These are phyloP conservation scores for Aspergillus olivimuriae DNA, from an alignment of 495 filamentous ascomycete genomes.

Conservation along the genomic window DNA sequence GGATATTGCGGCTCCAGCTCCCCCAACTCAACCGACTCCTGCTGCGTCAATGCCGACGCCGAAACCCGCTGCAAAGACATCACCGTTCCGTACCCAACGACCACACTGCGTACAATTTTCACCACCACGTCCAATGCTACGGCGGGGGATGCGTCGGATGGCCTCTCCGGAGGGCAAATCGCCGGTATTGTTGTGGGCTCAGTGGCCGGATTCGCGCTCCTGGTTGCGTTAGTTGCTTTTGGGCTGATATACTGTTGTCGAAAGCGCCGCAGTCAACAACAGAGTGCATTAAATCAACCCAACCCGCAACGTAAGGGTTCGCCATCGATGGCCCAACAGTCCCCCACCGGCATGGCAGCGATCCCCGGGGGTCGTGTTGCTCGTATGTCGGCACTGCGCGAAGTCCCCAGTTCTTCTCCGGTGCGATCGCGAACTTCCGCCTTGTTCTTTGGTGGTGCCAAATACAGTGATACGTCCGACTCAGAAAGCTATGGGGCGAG, in stretches of 20 bases:
- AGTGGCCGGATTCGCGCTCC: constrained; percentile 60
- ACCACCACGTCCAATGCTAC: constrained; percentile 44
- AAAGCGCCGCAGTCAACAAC: constrained; percentile 51
- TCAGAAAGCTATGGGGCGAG: constrained; percentile 78
- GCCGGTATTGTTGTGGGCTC: constrained; percentile 87
- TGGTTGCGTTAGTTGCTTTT: constrained; percentile 56
- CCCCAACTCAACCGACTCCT: constrained; percentile 88
- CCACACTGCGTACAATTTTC: constrained; percentile 59
- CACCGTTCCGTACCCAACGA: constrained; percentile 67
- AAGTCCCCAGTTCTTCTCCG: constrained; percentile 53
- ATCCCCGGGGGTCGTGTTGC: constrained; percentile 86
- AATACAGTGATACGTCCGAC: constrained; percentile 67
- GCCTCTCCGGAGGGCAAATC: constrained; percentile 76
- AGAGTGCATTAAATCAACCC: constrained; percentile 77
- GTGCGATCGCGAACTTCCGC: constrained; percentile 41
- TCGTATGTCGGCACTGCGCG: constrained; percentile 91
- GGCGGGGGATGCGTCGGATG: constrained; percentile 27
- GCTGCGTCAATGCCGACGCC: constrained; percentile 78
- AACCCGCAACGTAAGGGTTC: constrained; percentile 62
- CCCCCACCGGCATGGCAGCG: constrained; percentile 58
- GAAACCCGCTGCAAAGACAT: constrained; percentile 64
- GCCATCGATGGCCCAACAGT: constrained; percentile 41
- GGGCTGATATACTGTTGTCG: constrained; percentile 53
- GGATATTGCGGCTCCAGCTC: constrained; percentile 77
- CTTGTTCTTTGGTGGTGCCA: constrained; percentile 34